A percentile compares a stretch with the other conserved stretches of the same genome.
These are phyloP conservation scores for Cucumis variabilis DNA, from an alignment of 331 rosid species.

Conservation along the genomic window DNA sequence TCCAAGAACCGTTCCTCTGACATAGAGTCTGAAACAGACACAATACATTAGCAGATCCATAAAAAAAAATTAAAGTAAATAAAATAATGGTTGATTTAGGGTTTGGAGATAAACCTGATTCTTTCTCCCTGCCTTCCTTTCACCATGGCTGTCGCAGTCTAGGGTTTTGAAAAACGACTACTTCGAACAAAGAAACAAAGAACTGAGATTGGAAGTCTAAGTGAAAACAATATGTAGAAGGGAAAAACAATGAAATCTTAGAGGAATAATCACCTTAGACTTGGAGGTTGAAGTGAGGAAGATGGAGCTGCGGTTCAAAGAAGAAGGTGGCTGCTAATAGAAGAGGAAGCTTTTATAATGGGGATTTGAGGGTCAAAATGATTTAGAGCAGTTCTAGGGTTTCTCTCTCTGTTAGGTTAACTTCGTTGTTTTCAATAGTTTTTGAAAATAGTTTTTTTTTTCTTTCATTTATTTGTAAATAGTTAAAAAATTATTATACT, in stretches of 20 bases:
- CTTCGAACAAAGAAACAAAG: neutral
- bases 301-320: neutral
- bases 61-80: neutral
- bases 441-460: no score
- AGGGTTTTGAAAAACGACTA: neutral
- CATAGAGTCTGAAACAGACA: constrained; percentile 60
- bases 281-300: neutral
- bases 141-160: constrained; percentile 52
- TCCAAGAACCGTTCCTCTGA: constrained; percentile 87
- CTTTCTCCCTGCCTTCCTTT: constrained; percentile 91
- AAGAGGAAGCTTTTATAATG: neutral
- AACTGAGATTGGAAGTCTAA: neutral
- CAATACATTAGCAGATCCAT: constrained; percentile 9
- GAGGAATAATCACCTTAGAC: constrained; percentile 13
- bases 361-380: neutral
- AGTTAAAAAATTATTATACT: no score
- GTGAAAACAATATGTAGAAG: neutral
- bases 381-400: neutral
- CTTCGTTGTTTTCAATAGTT: no score
- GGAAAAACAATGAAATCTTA: neutral
- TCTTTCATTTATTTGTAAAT: no score
- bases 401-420: neutral
- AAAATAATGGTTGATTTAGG: neutral
- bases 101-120: constrained; percentile 54
- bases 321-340: neutral